Base-by-base conservation (phyloP, 1,139 yeast genomes). In the Debaryomyces singareniensis region DNA sequence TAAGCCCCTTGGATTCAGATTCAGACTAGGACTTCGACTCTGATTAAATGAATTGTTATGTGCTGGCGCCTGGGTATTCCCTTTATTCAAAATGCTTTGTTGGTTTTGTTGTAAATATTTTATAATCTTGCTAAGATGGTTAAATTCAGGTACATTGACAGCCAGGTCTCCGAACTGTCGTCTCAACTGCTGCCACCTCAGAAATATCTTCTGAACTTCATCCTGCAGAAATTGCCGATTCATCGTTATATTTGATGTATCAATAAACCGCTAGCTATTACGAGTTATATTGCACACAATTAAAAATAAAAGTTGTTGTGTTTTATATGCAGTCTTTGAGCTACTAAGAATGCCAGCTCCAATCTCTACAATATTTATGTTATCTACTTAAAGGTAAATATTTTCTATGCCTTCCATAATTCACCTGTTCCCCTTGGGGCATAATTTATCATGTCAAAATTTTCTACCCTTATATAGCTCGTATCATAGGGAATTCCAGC, bases 101-200 rank as follows among this genome's bases (percentile, higher is more conserved):
- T 32, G 47, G 29, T 33, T 35, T 31, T 49, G 52, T 28, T 77
- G 78, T 34, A 77, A 70, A 30, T 60, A 64, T 44, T 71, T 71
- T 36, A 77, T 58, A 31, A 75, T 58, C 42, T 69, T 75, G 25
- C 78, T 71, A 41, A 76, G 63, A 38, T 73, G 77, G 26, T 71
- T 65, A 48, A 71, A 78, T 52, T 78, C 84, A 11, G 78, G 78
- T 20, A 74, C 73, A 37, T 70, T 71, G 7, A 67, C 66, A 2
- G 78, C 84, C 39, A 69, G 75, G 28, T 75, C 81, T n/a, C 84
- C 83, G 44, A 62, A 74, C 44, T 77, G 80, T 33, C 65, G 64
- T 35, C 75, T 67, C 40, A 78, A 57, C 46, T 73, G 79, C 40
- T 74, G 76, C 82, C 83, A 76, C 37, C 82, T 71, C 51, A 63